phyloP scores from a whole-genome alignment of 345 rosid species.

The Crucihimalaya himalaica region DNA sequence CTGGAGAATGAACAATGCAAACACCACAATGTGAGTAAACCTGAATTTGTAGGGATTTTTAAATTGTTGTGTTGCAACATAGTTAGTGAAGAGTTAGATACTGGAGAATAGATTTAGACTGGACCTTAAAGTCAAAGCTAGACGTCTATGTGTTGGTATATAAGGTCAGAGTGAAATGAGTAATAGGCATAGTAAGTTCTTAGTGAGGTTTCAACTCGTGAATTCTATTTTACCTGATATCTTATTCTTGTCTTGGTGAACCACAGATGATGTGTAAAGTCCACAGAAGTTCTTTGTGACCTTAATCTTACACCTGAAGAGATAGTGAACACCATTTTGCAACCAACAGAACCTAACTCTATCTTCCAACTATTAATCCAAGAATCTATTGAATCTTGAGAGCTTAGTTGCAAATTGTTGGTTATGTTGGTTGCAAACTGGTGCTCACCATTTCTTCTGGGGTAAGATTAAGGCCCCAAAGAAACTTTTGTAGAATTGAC shows the following conservation, averaged over 20 bases:
- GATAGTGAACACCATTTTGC: neutral
- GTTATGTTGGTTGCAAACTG: too few species aligned
- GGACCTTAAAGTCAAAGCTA: neutral
- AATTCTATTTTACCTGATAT: neutral
- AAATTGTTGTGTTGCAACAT: neutral
- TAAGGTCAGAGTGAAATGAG: neutral
- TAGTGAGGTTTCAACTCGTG: constrained; percentile 5
- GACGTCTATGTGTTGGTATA: neutral
- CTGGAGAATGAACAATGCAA: constrained; percentile 1
- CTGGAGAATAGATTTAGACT: neutral
- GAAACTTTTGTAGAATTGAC: too few species aligned
- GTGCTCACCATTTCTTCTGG: too few species aligned
- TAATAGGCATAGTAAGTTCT: neutral
- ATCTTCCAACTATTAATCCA: too few species aligned
- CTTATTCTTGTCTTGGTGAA: neutral
- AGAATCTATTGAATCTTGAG: too few species aligned
- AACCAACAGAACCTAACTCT: neutral
- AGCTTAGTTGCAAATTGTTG: too few species aligned
- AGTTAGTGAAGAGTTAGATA: neutral
- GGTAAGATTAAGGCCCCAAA: too few species aligned
- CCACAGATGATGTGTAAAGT: constrained; percentile 16
- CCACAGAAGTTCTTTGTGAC: constrained; percentile 9
- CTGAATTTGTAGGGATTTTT: neutral
- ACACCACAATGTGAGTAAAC: constrained; percentile 23
- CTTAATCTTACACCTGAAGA: constrained; percentile 33